Evolutionary conservation across 305 asterid species (phyloP), one percentile per base, ranked within the genome.

Genomic region (Fraxinus baroniana): DNA sequence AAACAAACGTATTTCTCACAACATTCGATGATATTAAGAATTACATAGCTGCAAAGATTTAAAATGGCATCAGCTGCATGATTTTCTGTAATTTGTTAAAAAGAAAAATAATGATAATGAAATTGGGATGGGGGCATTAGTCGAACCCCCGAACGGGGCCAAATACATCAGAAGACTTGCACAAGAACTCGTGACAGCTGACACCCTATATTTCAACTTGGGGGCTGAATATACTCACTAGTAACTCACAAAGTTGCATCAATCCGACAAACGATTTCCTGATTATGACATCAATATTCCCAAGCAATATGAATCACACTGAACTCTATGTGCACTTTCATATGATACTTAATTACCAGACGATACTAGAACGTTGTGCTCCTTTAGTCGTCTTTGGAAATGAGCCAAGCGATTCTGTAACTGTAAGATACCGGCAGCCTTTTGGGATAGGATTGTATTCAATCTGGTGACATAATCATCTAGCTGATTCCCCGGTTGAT

Each of bases 401-500:
- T 81, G 93, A 83, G 97, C 93, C 91, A 97, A 87, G 9, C 89
- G 97, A 70, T 92, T 92, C 83, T 97, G 99, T 78, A 97, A 83
- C 81, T 93, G 94, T 60, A 92, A 80, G 80, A 97, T 93, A 83
- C 94, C 96, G 33, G 95, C 92, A 78, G 99, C 98, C 77, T 97
- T 97, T 77, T 93, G 97, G 83, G 98, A 91, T 55, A 97, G 93
- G 86, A 97, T 90, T 28, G 94, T 74, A 88, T 92, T 95, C 93
- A 97, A 84, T 88, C 90, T 91, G 49, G 97, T 83, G 57, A 95
- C 84, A 75, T 97, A 95, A 55, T 90, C 91, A 81, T 93, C 98
- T 78, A 97, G 86, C 85, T 93, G 95, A 84, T 90, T 97, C 37
- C 98, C 99, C 3, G 99, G 99, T 86, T 92, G 97, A 84, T 95